phyloP scores from a whole-genome alignment of 257 asterid species.

The Rubia yunnanensis region DNA sequence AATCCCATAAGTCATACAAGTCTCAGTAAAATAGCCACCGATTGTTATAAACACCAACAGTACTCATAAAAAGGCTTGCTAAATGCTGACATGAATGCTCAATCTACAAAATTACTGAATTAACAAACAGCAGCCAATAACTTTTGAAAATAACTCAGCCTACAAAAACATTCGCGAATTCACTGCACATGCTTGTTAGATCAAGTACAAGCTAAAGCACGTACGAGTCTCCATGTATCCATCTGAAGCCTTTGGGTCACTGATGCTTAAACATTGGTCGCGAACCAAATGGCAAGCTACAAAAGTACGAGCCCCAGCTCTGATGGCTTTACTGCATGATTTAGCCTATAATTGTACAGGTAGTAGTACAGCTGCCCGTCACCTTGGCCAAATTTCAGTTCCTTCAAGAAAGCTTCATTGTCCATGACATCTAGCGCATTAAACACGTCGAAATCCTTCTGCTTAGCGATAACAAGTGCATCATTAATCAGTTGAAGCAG shows the following conservation, averaged over 20 bases:
- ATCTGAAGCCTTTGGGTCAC: neutral
- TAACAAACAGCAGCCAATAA: neutral
- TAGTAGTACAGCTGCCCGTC: conserved; percentile 85
- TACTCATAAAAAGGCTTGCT: neutral
- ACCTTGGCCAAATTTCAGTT: conserved; percentile 83
- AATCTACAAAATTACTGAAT: neutral
- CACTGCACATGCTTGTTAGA: neutral
- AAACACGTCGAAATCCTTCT: conserved; percentile 69
- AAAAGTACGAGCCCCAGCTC: conserved; percentile 87
- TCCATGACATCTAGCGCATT: conserved; percentile 89
- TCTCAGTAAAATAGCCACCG: no score
- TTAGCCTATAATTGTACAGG: conserved; percentile 75
- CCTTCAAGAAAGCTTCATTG: conserved; percentile 68
- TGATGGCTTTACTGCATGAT: conserved; percentile 50
- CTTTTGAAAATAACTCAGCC: neutral
- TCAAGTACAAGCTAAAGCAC: no score
- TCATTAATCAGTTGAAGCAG: conserved; percentile 76
- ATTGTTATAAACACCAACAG: neutral
- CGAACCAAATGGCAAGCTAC: conserved; percentile 21
- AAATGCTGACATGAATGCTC: no score
- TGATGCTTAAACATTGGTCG: neutral
- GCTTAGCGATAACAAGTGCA: conserved; percentile 74
- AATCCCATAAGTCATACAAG: no score
- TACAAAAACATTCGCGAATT: neutral
- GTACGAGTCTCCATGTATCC: no score